A percentile compares a stretch with the other conserved stretches of the same genome.
These are phyloP conservation scores for Fusarium albidum DNA, from an alignment of 2,329 filamentous ascomycete genomes.

Conservation along the genomic window DNA sequence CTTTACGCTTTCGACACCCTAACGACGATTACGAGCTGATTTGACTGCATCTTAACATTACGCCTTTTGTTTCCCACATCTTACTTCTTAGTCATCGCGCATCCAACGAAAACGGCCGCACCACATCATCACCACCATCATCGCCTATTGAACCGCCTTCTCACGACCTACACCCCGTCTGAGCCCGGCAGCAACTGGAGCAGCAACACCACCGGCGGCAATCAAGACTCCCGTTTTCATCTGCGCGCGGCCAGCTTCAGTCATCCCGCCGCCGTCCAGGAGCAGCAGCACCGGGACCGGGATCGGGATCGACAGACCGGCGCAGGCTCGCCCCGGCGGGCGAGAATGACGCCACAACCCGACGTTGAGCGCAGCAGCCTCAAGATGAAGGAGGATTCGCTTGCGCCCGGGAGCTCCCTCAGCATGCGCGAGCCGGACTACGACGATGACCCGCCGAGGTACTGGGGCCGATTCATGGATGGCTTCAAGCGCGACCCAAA, in stretches of 20 bases:
- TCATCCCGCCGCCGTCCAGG: constrained; percentile 16
- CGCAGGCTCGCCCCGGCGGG: constrained; percentile 42
- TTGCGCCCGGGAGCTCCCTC: constrained; percentile 58
- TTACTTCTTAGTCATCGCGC: background rate
- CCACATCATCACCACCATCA: constrained; percentile 1
- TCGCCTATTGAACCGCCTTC: constrained; percentile 24
- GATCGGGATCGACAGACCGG: constrained; percentile 29
- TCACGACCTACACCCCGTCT: constrained; percentile 25
- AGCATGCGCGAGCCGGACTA: constrained; percentile 61
- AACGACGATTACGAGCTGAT: constrained; percentile 18
- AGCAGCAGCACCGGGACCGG: too few species aligned
- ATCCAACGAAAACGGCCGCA: constrained; percentile 24
- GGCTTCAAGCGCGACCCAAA: constrained; percentile 70
- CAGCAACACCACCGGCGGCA: constrained; percentile 5
- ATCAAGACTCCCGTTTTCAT: constrained; percentile 10
- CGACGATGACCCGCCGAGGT: constrained; percentile 47
- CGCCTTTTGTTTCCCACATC: background rate
- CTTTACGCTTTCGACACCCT: constrained; percentile 18
- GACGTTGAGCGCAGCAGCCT: constrained; percentile 66
- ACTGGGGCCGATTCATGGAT: constrained; percentile 60
- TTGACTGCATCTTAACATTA: background rate
- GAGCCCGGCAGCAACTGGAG: constrained; percentile 6
- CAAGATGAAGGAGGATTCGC: constrained; percentile 66
- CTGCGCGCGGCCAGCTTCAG: constrained; percentile 31
- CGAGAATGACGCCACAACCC: constrained; percentile 50